Evolutionary conservation across 768 basidiomycete species (phyloP).

Genomic region (Tylopilus felleus): DNA sequence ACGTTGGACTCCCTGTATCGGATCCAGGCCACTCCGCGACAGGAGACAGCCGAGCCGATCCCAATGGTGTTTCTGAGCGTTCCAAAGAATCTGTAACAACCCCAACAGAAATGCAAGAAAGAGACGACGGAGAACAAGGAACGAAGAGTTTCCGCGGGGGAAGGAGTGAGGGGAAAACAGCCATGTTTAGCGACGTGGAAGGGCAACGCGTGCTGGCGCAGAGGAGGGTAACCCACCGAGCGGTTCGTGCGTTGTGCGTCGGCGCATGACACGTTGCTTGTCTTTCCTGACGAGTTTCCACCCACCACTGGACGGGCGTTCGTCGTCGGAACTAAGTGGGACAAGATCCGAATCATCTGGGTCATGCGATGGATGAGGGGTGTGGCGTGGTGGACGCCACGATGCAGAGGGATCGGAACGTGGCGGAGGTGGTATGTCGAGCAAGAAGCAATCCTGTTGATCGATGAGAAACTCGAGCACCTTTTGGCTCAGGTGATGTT

Average conservation of each 20-base stretch:
- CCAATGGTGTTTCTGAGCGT: conserved; percentile 24
- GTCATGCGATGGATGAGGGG: conserved; percentile 14
- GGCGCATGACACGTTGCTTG: conserved; percentile 44
- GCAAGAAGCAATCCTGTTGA: conserved; percentile 94
- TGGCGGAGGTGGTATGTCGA: conserved; percentile 78
- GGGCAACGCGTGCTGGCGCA: conserved; percentile 29
- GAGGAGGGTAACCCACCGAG: conserved; percentile 33
- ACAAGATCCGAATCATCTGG: conserved; percentile 46
- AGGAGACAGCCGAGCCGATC: conserved; percentile 42
- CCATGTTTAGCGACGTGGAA: conserved; percentile 28
- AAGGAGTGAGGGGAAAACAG: conserved; percentile 8
- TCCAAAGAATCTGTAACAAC: conserved; percentile 20
- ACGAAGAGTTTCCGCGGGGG: not conserved
- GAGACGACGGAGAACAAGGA: conserved; percentile 3
- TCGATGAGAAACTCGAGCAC: conserved; percentile 95
- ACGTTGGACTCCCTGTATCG: conserved; percentile 27
- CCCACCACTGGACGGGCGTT: conserved; percentile 42
- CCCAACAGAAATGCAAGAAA: conserved; percentile 11
- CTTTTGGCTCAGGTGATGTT: conserved; percentile 83
- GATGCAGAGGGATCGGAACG: conserved; percentile 29
- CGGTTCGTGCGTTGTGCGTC: conserved; percentile 55
- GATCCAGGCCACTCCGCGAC: conserved; percentile 43
- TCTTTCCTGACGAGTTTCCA: conserved; percentile 52
- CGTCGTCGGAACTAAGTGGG: conserved; percentile 48
- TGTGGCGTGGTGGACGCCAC: conserved; percentile 26